Evolutionary conservation across 202 grass and related monocot species (phyloP), one percentile per base, ranked within the genome.

Genomic region (Schoenoplectus triqueter): DNA sequence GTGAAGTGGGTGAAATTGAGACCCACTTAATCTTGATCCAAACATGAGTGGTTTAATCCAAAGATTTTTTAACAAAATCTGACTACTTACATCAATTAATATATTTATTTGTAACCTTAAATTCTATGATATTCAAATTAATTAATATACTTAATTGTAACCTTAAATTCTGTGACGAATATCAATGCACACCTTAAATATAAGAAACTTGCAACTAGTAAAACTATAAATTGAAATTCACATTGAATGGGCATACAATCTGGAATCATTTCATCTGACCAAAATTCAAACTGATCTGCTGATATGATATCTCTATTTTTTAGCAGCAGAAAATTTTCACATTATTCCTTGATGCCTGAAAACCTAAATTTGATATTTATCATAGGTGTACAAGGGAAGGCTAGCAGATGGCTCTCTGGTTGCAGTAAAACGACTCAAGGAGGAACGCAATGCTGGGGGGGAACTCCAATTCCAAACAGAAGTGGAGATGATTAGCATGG

Each of bases 401-500:
- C 87, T 98, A 54, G 51, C 92, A 1, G 92, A 98, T 85, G 95
- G 95, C 50, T 90, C 92, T 84, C 81, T 98, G 84, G 91, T 98
- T 44, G 92, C 88, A 52, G 92, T 98, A 64, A 98, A 98, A 84
- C 90, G 91, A 87, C 50, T 93, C 63, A 92, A 92, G 82, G 91
- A 92, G 61, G 90, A 95, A 72, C 89, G 89, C 3, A 95, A 85
- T 9, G 83, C 86, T 63, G 88, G 88, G 11, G 88, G 91, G 61
- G 95, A 93, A 77, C 86, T 93, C 70, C 91, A 90, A 41, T 98
- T 98, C 81, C 91, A 93, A 83, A 89, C 91, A 40, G 92, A 95
- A 93, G 86, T 98, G 65, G 92, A 95, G 86, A 86, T 94, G 86
- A 92, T 93, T 67, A 93, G 91, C 78, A 93, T 93, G 89, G 91